Evolutionary conservation across 2,329 filamentous ascomycete genomes (phyloP), one percentile per base, ranked within the genome.

Genomic region (Ophiostoma sp.): DNA sequence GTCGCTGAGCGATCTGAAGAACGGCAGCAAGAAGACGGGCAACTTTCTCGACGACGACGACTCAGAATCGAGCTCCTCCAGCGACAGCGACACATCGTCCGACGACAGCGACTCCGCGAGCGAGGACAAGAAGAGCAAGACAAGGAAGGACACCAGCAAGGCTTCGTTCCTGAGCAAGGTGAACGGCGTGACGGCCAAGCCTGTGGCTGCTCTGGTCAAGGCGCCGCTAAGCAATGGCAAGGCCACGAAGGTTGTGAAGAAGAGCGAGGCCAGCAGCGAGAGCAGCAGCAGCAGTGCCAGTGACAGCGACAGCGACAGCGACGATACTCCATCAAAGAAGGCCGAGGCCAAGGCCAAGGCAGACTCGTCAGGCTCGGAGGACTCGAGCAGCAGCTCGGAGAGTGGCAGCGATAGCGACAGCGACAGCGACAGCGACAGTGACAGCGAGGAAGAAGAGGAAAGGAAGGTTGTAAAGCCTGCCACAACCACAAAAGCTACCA

Each of bases 11-110:
- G 47, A 52, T 45, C 67, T 71, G 42, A 69, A 66, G 65, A 64
- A 64, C 41, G 66, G 62, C 63, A 16, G 60, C 40, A 9, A 16
- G 16, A 63, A 18, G n/a, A 63, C 44, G 18, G 36, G 65, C n/a
- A 66, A 68, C 4, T 12, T 44, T 1, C 60, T 66, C 40, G 67
- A 38, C 60, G 71, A 72, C 58, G 70, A 69, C 45, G 74, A 76
- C 3, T 62, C 63, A 65, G 73, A 76, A 44, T 76, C 75, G 18
- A 67, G 65, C 40, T 63, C 60, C 40, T 44, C 40, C 18, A 66
- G 52, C 65, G 65, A 65, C 55, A 63, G 45, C 65, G 71, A 71
- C 58, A 45, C 44, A 40, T 71, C 71, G 12, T 66, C 65, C 38
- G 70, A 68, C 55, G 66, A 41, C 41, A 44, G 42, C 64, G 71